Conservation (phyloP, 2,329 filamentous ascomycete species). For the Phyllosticta ampelicida region DNA sequence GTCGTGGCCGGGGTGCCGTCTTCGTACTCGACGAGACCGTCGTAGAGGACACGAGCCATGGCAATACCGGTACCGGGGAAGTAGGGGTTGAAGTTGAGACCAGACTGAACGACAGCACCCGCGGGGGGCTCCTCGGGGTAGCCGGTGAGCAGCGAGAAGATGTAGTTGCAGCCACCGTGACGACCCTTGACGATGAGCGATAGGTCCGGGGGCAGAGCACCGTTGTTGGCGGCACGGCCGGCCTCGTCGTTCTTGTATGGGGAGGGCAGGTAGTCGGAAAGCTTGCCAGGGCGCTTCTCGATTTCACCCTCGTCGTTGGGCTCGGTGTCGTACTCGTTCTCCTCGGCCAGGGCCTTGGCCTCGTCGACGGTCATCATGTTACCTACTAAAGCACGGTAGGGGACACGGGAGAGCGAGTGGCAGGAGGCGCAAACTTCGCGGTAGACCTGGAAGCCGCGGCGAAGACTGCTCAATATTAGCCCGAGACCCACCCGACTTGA, state of each 20-base stretch:
- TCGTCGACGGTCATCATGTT: conserved; percentile 91
- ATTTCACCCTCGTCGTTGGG: conserved; percentile 97
- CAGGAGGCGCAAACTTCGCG: conserved; percentile 95
- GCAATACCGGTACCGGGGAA: conserved; percentile 98
- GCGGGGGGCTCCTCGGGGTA: conserved; percentile 95
- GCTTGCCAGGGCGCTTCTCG: conserved; percentile 96
- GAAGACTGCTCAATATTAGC: conserved; percentile 51
- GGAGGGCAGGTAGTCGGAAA: conserved; percentile 88
- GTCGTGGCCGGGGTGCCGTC: conserved; percentile 88
- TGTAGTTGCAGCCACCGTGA: conserved; percentile 96
- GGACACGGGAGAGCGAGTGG: conserved; percentile 90
- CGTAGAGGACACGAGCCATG: conserved; percentile 97
- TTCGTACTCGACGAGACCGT: conserved; percentile 96
- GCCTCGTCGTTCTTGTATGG: conserved; percentile 99
- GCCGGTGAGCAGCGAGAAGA: conserved; percentile 92
- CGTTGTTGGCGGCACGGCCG: conserved; percentile 94
- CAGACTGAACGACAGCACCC: conserved; percentile 71
- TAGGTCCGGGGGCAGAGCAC: conserved; percentile 94
- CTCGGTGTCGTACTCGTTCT: conserved; percentile 96
- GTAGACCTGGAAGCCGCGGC: conserved; percentile 99
- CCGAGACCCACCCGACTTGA: background rate
- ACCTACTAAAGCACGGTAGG: conserved; percentile 87
- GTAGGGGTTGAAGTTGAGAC: conserved; percentile 99
- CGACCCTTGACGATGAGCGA: conserved; percentile 95
- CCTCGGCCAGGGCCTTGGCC: conserved; percentile 93